Evolutionary conservation across 108 stramenopile species (phyloP), one percentile per base, ranked within the genome.

Genomic region (Nitzschia putrida): DNA sequence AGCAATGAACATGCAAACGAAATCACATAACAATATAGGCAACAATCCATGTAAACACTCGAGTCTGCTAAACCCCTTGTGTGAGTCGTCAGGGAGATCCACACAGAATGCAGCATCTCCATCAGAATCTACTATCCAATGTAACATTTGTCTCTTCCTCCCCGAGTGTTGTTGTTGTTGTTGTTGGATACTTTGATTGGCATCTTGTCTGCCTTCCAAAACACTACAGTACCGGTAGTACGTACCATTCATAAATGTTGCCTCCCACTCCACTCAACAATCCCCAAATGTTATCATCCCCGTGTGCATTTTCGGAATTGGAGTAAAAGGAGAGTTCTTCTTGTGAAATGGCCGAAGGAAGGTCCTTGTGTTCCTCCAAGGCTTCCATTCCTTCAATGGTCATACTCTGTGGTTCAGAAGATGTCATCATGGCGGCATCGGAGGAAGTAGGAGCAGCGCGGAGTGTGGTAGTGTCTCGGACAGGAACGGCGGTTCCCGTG

Each of bases 281-380:
- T 61, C 86, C 86, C 86, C 86, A 87, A n/a, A 87, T 84, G 47
- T 83, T 87, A 58, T 87, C 86, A 73, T 87, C 86, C 22, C 86
- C 86, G 38, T 78, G 64, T 0, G 82, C 74, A 53, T 83, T 84
- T 24, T 68, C 70, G n/a, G 81, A 77, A 0, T 52, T 40, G 23
- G 73, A 76, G 54, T 87, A 87, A 52, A 87, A 87, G n/a, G 73
- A 68, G 2, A 79, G 23, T 71, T 87, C 86, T 65, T 87, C 86
- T 0, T 81, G 78, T 8, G 44, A 63, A 70, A 87, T 83, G 5
- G 40, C 65, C 25, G 61, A 67, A 54, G 76, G 55, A 16, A 37
- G 7, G 18, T 57, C 76, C 8, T 40, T 26, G n/a, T 57, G 23
- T 67, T 53, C 29, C 8, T 54, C 44, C 59, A 76, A 53, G 7